phyloP scores from a whole-genome alignment of 495 filamentous ascomycete genomes.

The Penicillium paradoxum region DNA sequence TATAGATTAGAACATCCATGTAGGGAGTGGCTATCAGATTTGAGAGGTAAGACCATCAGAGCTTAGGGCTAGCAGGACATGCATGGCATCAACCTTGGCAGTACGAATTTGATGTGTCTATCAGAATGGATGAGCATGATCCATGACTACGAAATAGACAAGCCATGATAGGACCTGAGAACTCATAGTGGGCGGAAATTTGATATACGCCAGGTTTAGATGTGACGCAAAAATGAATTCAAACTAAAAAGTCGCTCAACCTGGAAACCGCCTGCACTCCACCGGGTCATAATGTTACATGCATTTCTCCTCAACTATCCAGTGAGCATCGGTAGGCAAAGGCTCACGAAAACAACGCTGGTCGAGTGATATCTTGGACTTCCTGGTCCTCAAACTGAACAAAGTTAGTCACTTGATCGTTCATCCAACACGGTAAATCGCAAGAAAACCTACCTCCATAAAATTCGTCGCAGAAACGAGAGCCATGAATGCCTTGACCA shows the following conservation, averaged over 20 bases:
- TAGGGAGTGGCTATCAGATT: not conserved
- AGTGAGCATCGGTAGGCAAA: not conserved
- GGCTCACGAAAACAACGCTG: constrained; percentile 37
- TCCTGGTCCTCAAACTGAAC: constrained; percentile 40
- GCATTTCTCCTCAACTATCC: constrained; percentile 1
- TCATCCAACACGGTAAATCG: not conserved
- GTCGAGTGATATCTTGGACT: constrained; percentile 27
- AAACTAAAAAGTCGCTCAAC: constrained; percentile 16
- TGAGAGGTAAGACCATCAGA: not conserved
- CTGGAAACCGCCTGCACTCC: constrained; percentile 15
- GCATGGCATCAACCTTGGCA: not conserved
- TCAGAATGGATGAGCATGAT: not conserved
- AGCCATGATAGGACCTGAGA: not conserved
- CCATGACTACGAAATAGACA: not conserved
- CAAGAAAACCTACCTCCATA: constrained; percentile 47
- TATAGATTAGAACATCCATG: too few relatives aligned
- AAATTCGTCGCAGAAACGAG: constrained; percentile 57
- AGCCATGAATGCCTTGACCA: constrained; percentile 58
- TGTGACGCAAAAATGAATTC: constrained; percentile 1
- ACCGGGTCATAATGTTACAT: constrained; percentile 17
- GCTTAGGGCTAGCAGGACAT: not conserved
- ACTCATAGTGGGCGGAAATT: too few relatives aligned
- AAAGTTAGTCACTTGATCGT: constrained; percentile 9
- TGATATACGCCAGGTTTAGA: not conserved
- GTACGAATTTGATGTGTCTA: not conserved